These are phyloP conservation scores for Helianthus tuberosus DNA, from an alignment of 129 eudicot genomes.

Conservation along the genomic window DNA sequence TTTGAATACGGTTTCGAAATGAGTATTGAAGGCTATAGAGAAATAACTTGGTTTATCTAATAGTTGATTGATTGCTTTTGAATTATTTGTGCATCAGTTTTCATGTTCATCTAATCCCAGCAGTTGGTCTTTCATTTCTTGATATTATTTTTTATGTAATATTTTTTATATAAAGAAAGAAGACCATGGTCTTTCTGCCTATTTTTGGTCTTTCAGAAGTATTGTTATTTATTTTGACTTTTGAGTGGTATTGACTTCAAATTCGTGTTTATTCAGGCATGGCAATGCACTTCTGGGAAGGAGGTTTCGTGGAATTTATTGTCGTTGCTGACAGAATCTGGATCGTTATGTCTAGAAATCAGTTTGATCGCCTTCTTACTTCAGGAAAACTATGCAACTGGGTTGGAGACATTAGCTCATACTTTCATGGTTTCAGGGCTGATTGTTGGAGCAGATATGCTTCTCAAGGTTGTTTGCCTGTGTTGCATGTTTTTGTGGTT, in stretches of 20 bases:
- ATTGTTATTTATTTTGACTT: not conserved
- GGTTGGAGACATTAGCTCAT: slow-evolving; percentile 73
- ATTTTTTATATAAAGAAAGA: not conserved
- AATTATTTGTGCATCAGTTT: not conserved
- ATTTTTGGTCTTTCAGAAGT: not conserved
- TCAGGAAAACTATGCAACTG: slow-evolving; percentile 71
- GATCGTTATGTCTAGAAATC: slow-evolving; percentile 68
- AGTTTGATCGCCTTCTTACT: slow-evolving; percentile 76
- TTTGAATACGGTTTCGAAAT: too few relatives aligned
- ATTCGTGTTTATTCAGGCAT: slow-evolving; percentile 50
- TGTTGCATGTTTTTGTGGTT: not conserved
- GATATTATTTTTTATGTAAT: not conserved
- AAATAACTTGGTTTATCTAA: too few relatives aligned
- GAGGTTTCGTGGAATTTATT: slow-evolving; percentile 62
- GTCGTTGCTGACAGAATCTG: slow-evolving; percentile 66
- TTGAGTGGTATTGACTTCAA: slow-evolving; percentile 14
- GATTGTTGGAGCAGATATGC: slow-evolving; percentile 62
- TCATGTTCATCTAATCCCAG: not conserved
- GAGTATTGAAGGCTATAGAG: too few relatives aligned
- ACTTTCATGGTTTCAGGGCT: slow-evolving; percentile 71
- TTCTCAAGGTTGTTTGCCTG: slow-evolving; percentile 52
- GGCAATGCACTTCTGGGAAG: slow-evolving; percentile 74
- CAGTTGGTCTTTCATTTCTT: not conserved
- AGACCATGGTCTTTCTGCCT: slow-evolving; percentile 11
- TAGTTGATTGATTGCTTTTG: too few relatives aligned